Percentiles rank a stretch among this genome's conserved stretches.
phyloP scores from a whole-genome alignment of 106 monocot genomes.

The Agapanthus africanus region DNA sequence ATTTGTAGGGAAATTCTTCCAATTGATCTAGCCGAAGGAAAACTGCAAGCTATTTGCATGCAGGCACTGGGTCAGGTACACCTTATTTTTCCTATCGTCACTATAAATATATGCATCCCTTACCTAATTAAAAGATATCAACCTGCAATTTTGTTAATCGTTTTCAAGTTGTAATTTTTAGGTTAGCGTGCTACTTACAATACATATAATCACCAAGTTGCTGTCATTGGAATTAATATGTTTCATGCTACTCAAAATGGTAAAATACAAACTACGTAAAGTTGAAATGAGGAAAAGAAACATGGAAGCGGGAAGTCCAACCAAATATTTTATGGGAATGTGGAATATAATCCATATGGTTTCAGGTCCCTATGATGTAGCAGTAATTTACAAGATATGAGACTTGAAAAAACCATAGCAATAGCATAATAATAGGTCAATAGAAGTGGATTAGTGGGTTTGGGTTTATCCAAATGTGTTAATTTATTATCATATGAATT shows the following conservation, averaged over 20 bases:
- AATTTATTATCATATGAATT: no score
- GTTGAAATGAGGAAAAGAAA: not conserved
- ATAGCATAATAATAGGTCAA: no score
- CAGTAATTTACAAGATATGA: no score
- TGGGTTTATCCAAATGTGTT: no score
- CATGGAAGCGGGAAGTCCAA: not conserved
- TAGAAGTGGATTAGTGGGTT: no score
- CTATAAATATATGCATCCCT: not conserved
- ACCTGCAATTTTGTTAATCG: not conserved
- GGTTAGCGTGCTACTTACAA: not conserved
- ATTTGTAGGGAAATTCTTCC: conserved; percentile 61
- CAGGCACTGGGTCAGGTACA: conserved; percentile 82
- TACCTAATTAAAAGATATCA: not conserved
- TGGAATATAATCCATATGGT: not conserved
- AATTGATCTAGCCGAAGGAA: conserved; percentile 59
- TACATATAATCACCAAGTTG: not conserved
- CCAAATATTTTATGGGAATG: not conserved
- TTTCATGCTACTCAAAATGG: not conserved
- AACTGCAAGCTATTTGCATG: conserved; percentile 59
- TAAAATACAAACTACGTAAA: not conserved
- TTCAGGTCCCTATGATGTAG: no score
- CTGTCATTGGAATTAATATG: not conserved
- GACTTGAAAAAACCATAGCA: no score
- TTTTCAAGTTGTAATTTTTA: not conserved
- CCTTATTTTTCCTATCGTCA: not conserved